Evolutionary conservation across 1,139 yeast genomes (phyloP).

Genomic region (Eremothecium coryli): DNA sequence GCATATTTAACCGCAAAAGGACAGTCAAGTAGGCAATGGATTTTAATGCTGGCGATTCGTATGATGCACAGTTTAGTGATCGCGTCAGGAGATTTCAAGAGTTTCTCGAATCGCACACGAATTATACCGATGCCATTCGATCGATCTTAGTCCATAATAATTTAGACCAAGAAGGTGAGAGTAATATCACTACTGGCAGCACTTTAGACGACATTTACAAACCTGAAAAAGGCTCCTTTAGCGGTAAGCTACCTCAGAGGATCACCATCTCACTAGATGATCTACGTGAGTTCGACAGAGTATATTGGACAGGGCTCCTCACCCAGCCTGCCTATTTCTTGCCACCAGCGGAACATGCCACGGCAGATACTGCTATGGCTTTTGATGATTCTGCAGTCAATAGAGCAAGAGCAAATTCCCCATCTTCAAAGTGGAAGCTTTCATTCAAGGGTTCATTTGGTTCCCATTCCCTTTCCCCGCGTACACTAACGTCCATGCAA

Average conservation of each 20-base stretch:
- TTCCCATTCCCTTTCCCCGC: conserved; percentile 74
- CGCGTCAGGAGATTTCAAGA: conserved; percentile 85
- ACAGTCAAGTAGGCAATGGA: too few species aligned
- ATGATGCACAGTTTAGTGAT: conserved; percentile 52
- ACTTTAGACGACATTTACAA: conserved; percentile 7
- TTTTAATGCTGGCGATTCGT: conserved; percentile 16
- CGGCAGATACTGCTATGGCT: conserved; percentile 70
- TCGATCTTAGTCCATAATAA: conserved; percentile 31
- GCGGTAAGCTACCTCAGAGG: conserved; percentile 51
- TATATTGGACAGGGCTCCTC: conserved; percentile 70
- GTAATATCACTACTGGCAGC: conserved; percentile 1
- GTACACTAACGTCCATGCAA: conserved; percentile 70
- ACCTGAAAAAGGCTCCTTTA: conserved; percentile 6
- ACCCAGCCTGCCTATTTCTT: conserved; percentile 73
- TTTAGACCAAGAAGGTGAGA: conserved; percentile 2
- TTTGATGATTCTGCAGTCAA: conserved; percentile 39
- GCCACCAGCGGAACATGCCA: conserved; percentile 85
- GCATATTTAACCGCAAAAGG: too few species aligned
- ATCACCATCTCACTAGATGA: conserved; percentile 77
- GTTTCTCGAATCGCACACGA: conserved; percentile 59
- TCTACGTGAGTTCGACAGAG: conserved; percentile 70
- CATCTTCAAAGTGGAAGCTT: conserved; percentile 32
- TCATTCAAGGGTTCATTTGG: conserved; percentile 93
- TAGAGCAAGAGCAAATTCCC: conserved; percentile 8
- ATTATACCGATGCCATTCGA: conserved; percentile 61